Evolutionary conservation across 768 basidiomycete species (phyloP).

Genomic region (Xerocomellus intermedius): DNA sequence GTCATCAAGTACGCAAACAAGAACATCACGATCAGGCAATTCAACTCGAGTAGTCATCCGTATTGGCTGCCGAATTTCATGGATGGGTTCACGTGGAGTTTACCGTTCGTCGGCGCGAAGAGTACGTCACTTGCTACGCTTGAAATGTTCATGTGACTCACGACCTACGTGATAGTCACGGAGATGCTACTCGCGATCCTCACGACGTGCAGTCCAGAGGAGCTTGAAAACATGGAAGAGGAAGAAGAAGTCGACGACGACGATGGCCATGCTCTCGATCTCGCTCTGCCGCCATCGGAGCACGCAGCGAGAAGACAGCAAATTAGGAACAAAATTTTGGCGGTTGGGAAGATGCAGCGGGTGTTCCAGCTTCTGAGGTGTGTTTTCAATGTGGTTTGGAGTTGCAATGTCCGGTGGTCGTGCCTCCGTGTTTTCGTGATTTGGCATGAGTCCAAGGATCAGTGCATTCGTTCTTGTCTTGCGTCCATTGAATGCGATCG

Average conservation of each 20-base stretch:
- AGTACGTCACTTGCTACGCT: conserved; percentile 53
- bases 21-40: conserved; percentile 94
- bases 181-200: conserved; percentile 97
- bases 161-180: conserved; percentile 58
- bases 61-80: conserved; percentile 99
- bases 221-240: conserved; percentile 67
- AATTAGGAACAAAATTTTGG: conserved; percentile 93
- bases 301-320: conserved; percentile 57
- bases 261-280: conserved; percentile 24
- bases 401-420: background rate
- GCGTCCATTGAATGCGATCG: background rate
- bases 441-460: background rate
- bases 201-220: conserved; percentile 91
- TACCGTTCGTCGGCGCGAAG: conserved; percentile 97
- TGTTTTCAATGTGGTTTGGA: conserved; percentile 24
- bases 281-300: conserved; percentile 40
- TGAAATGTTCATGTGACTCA: background rate
- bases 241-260: conserved; percentile 37
- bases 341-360: conserved; percentile 87
- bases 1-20: conserved; percentile 97
- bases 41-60: conserved; percentile 74
- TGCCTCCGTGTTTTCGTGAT: background rate
- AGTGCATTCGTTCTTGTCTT: too few relatives aligned
- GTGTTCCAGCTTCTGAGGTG: conserved; percentile 89
- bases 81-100: conserved; percentile 98